Evolutionary conservation across 345 rosid genomes (phyloP).

Genomic region (Eucalyptus coolabah): DNA sequence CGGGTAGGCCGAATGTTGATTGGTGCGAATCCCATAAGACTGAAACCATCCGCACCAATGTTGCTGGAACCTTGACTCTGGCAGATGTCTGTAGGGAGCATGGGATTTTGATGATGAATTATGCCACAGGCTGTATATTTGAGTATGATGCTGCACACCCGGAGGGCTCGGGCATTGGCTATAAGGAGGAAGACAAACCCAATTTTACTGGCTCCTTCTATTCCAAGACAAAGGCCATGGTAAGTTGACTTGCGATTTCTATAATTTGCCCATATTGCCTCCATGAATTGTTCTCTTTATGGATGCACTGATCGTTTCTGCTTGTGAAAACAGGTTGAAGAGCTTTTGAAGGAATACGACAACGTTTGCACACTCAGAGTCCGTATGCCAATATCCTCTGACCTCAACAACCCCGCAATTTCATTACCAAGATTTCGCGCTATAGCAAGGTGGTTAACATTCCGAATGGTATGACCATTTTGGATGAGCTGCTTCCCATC

Average conservation of each 20-base stretch:
- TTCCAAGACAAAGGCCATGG: conserved; percentile 46
- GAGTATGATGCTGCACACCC: conserved; percentile 34
- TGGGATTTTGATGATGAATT: conserved; percentile 29
- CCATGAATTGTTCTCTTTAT: not conserved
- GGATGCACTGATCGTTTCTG: not conserved
- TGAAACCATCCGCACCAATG: conserved; percentile 34
- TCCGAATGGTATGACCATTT: conserved; percentile 36
- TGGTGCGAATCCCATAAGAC: conserved; percentile 45
- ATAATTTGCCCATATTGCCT: not conserved
- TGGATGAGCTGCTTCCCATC: conserved; percentile 38
- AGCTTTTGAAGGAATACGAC: conserved; percentile 32
- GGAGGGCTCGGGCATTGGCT: conserved; percentile 38
- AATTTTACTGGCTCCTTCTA: conserved; percentile 39
- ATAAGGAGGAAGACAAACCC: conserved; percentile 34
- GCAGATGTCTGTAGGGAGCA: conserved; percentile 37
- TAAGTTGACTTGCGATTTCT: not conserved
- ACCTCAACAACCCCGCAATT: conserved; percentile 34
- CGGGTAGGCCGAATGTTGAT: conserved; percentile 47
- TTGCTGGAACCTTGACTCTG: conserved; percentile 33
- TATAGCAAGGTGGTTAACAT: conserved; percentile 37
- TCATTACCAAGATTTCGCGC: conserved; percentile 36
- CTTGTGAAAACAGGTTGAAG: conserved; percentile 23
- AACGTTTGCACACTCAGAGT: conserved; percentile 39
- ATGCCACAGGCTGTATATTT: conserved; percentile 39
- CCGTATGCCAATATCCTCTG: conserved; percentile 44